Base-by-base conservation (phyloP, 768 basidiomycete genomes). In the Podaxis sp. region DNA sequence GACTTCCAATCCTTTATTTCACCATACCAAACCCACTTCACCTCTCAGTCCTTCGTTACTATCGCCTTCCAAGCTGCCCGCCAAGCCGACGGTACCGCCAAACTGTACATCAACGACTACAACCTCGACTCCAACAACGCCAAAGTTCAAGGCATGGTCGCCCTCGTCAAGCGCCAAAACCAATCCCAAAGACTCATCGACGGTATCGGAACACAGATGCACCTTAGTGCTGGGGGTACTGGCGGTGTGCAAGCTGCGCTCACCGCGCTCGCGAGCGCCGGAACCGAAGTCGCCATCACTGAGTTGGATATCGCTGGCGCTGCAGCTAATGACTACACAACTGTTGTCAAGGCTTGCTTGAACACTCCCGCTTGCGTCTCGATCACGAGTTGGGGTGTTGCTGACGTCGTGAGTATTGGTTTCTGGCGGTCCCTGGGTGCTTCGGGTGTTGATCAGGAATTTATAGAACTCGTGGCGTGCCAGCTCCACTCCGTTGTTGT, bases 311-410 rank as follows among this genome's bases (percentile, higher is more conserved):
- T 82, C 52, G 70, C 71, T 17, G 71, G 71, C 53, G 74, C 73
- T 47, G 49, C 76, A 2, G 43, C 77, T 3, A 76, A 69, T 57
- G 82, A 84, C 71, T 84, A 82, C 68, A 64, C 67, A 22, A 72
- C 71, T 3, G 82, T 82, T 54, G 76, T 77, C 40, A 77, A 76
- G 40, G 82, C 82, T n/a, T 84, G 82, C 68, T 68, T 82, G 59
- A 71, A 72, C 25, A 74, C 76, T 4, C 68, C 80, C 6, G 66
- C 67, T 22, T 84, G 82, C 64, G 71, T 82, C 27, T 75, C 76
- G 24, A 81, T 84, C 68, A 83, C 82, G 36, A 74, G 69, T 63
- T 82, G 81, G 82, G 82, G 80, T 68, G 79, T 82, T 58, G 74
- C 77, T 63, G 81, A 83, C 66, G 73, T 72, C 57, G 80, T 80